Evolutionary conservation across 2,329 filamentous ascomycete genomes (phyloP), one percentile per base, ranked within the genome.

Genomic region (Parastagonospora avenae): DNA sequence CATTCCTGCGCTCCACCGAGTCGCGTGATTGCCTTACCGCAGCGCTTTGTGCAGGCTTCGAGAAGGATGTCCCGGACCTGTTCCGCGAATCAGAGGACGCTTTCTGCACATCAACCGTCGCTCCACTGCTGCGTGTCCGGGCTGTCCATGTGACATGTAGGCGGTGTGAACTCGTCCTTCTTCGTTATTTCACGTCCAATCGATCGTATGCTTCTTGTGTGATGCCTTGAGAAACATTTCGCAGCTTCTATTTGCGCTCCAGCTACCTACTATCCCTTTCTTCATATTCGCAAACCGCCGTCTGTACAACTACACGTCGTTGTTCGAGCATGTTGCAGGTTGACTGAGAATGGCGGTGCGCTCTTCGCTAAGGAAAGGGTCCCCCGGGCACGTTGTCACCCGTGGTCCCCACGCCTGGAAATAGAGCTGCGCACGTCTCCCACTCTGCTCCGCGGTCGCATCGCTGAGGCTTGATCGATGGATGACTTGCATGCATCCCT

Each of bases 151-250:
- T 70, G 67, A 64, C 59, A 55, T 62, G 56, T 44, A 52, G 58
- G 68, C 70, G 68, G 70, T 72, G 68, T 72, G 67, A 61, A 62
- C 29, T 61, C 19, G 24, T 28, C 36, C 19, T 48, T 48, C 47
- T 29, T 52, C 46, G 11, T 48, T 32, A n/a, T 29, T 33, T 50
- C 29, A 35, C 45, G 37, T 45, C 57, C 60, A 67, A 63, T 62
- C 60, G 48, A 40, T 57, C 48, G 44, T 51, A 52, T 36, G 38
- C 36, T 52, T 31, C 46, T 40, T 32, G 16, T 46, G 31, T 14
- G 15, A 39, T 33, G 31, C 36, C 35, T 14, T 52, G 45, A 48
- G 19, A 43, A 37, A 46, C 29, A 48, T 51, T 36, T 47, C 41
- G 40, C 40, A 40, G 16, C 14, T n/a, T 19, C 38, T 39, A 32